Evolutionary conservation across 768 basidiomycete genomes (phyloP).

Genomic region (Suillus clintonianus): DNA sequence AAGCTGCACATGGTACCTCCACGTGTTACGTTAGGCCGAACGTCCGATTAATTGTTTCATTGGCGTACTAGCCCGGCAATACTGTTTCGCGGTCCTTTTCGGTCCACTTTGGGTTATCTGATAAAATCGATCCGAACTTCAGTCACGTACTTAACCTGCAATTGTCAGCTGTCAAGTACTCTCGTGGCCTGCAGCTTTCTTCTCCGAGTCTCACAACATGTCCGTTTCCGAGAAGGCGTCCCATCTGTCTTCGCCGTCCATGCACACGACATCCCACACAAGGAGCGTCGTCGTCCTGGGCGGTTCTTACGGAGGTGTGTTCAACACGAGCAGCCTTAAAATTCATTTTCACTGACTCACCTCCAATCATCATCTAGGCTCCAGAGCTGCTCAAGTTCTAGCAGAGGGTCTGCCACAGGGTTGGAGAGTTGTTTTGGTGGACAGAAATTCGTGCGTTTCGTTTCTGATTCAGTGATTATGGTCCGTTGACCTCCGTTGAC

Average conservation of each 20-base stretch:
- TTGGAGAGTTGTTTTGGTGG: conserved; percentile 59
- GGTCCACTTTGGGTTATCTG: too few relatives aligned
- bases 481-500: neutral
- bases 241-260: neutral
- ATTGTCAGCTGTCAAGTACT: neutral
- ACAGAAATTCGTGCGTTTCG: conserved; percentile 55
- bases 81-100: too few relatives aligned
- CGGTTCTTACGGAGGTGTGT: conserved; percentile 55
- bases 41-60: too few relatives aligned
- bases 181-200: neutral
- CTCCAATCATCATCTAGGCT: conserved; percentile 34
- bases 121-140: too few relatives aligned
- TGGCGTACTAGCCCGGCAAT: too few relatives aligned
- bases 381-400: conserved; percentile 50
- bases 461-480: neutral
- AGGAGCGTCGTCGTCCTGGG: conserved; percentile 57
- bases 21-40: too few relatives aligned
- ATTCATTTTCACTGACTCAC: conserved; percentile 1
- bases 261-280: neutral
- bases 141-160: neutral
- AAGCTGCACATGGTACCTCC: too few relatives aligned
- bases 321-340: conserved; percentile 3
- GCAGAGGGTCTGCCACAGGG: conserved; percentile 48
- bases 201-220: neutral
- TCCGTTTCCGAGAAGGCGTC: neutral